Conservation (phyloP, 257 asterid genomes). For the Ballota nigra region DNA sequence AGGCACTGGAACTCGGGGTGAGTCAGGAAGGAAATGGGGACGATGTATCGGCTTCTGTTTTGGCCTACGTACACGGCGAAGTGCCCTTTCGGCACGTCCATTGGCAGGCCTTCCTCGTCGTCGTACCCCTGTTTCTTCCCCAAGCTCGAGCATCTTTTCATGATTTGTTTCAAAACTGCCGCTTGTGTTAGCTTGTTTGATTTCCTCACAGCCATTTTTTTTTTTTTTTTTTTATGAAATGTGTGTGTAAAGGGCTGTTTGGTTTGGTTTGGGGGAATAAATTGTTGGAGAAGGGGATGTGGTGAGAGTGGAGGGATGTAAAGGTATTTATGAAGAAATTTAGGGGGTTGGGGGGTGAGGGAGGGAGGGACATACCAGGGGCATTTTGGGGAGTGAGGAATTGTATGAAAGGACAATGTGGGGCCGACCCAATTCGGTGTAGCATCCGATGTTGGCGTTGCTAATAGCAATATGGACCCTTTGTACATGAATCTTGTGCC, state of each 20-base stretch:
- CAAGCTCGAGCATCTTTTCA: constrained; percentile 44
- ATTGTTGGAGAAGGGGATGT: neutral
- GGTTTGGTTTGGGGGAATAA: neutral
- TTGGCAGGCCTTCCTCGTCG: constrained; percentile 28
- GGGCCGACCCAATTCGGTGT: constrained; percentile 36
- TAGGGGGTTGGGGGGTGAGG: neutral
- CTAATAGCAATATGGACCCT: constrained; percentile 37
- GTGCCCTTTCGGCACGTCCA: constrained; percentile 51
- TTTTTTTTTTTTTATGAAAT: neutral
- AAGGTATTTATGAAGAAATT: constrained; percentile 47
- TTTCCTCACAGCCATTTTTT: constrained; percentile 39
- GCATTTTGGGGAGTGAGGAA: constrained; percentile 40
- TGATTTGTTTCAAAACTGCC: constrained; percentile 40
- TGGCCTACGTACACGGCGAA: constrained; percentile 49
- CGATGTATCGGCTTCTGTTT: constrained; percentile 43
- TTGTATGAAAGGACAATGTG: constrained; percentile 43
- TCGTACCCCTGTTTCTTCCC: constrained; percentile 34
- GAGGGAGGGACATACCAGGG: constrained; percentile 37
- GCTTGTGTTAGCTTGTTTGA: constrained; percentile 30
- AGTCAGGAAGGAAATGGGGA: constrained; percentile 41
- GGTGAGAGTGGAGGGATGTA: constrained; percentile 22
- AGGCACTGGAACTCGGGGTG: constrained; percentile 48
- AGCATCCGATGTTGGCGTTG: constrained; percentile 35
- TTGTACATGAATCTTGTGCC: neutral
- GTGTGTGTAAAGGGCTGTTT: neutral